phyloP scores from a whole-genome alignment of 2,329 filamentous ascomycete genomes.

The Aspergillus novoparasiticus region DNA sequence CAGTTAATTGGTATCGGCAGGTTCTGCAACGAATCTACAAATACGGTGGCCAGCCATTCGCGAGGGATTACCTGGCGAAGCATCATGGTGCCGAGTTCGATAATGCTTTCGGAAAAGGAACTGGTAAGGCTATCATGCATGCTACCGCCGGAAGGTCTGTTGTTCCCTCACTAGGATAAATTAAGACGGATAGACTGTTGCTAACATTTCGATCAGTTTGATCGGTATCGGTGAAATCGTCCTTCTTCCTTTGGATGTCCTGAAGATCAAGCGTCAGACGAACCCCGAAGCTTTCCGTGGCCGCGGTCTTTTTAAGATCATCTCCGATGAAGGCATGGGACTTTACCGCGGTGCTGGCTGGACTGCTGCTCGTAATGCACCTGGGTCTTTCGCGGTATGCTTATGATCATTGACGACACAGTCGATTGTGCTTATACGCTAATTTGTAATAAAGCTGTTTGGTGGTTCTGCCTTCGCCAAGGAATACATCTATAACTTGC shows the following conservation, averaged over 20 bases:
- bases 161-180: not conserved
- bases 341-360: conserved; percentile 96
- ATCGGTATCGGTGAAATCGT: conserved; percentile 98
- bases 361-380: conserved; percentile 96
- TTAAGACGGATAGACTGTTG: not conserved
- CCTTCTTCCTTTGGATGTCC: conserved; percentile 88
- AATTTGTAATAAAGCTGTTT: conserved; percentile 68
- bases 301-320: conserved; percentile 84
- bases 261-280: conserved; percentile 99
- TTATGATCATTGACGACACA: not conserved
- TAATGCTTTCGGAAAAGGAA: conserved; percentile 88
- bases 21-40: conserved; percentile 97
- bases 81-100: conserved; percentile 86
- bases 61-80: conserved; percentile 79
- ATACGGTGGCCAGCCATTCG: conserved; percentile 95
- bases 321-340: conserved; percentile 91
- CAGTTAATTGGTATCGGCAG: conserved; percentile 40
- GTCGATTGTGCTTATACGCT: not conserved
- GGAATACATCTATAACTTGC: conserved; percentile 86
- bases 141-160: conserved; percentile 85
- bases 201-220: conserved; percentile 56
- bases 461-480: conserved; percentile 97
- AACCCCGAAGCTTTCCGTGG: conserved; percentile 98
- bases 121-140: conserved; percentile 97
- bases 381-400: conserved; percentile 91